Base-by-base conservation (phyloP, 2,329 filamentous ascomycete genomes). In the Claviceps maximensis region DNA sequence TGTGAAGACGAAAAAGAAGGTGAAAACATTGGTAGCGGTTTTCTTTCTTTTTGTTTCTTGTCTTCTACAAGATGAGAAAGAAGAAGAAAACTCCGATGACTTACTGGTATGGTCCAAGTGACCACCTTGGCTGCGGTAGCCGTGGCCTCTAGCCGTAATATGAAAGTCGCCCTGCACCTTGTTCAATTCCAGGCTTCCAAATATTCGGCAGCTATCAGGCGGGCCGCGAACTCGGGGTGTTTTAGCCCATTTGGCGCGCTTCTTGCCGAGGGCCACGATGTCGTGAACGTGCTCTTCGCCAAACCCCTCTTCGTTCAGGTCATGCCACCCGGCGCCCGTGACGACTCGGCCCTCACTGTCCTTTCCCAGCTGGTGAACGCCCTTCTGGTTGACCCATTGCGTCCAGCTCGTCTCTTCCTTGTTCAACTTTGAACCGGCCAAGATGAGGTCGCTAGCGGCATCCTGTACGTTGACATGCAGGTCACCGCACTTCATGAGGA, bases 161-260 rank as follows among this genome's bases (percentile, higher is more conserved):
- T 98, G 93, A 65, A 98, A 97, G 68, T 98, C 91, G 4, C 91
- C 93, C 70, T 96, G 91, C 46, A 98, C 93, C 72, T 94, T 95
- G 70, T 98, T 98, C 59, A 94, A 79, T 60, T 95, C 86, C 67
- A 98, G 69, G 62, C 82, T 94, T 36, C 93, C 93, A 67, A 82
- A 98, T 57, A 98, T 82, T 48, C 93, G 82, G 68, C 93, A 98
- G 57, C 86, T 86, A 67, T 95, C 87, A 17, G 76, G 69, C 23
- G 63, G 60, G 4, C 72, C 71, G 65, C 76, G 76, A 19, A 93
- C 63, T 55, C 73, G 76, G 1, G 89, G 90, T 2, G 89, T 93
- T 76, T 86, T 90, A 38, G 79, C 76, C 72, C 82, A 84, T 65
- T 83, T 86, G 45, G 80, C 77, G 64, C 77, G 80, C 66, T 74